Conservation (phyloP, 768 basidiomycete species). For the Mycena rebaudengoi region DNA sequence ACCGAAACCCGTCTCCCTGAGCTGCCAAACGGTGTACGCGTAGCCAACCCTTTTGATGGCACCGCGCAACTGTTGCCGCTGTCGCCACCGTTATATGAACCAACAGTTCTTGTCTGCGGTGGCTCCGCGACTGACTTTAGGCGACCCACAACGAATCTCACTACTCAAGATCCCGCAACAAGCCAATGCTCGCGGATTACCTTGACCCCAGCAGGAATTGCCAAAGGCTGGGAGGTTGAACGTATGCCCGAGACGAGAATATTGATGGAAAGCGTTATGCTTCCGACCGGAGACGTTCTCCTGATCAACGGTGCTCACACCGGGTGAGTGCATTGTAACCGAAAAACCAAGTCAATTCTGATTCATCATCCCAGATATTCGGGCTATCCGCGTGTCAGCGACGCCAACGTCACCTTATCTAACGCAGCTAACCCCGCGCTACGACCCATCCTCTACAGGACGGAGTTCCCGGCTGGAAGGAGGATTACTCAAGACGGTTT, state of each 20-base stretch:
- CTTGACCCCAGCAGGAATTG: conserved; percentile 56
- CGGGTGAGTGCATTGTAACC: conserved; percentile 40
- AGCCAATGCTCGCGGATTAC: conserved; percentile 59
- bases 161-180: conserved; percentile 60
- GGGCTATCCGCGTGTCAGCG: conserved; percentile 50
- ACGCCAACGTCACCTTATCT: conserved; percentile 41
- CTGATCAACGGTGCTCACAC: conserved; percentile 50
- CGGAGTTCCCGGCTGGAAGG: conserved; percentile 56
- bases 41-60: conserved; percentile 67
- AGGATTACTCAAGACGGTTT: conserved; percentile 56
- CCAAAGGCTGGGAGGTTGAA: conserved; percentile 61
- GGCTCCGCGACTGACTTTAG: conserved; percentile 58
- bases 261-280: conserved; percentile 66
- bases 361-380: too few species aligned
- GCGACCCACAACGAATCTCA: conserved; percentile 51
- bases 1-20: conserved; percentile 54
- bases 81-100: conserved; percentile 49
- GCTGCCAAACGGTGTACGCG: too few species aligned
- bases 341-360: too few species aligned
- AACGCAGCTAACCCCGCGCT: not conserved
- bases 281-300: conserved; percentile 61
- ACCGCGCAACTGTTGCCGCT: conserved; percentile 61
- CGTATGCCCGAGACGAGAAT: conserved; percentile 58
- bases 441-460: conserved; percentile 38
- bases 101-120: conserved; percentile 62